Evolutionary conservation across 2,329 filamentous ascomycete species (phyloP).

Genomic region (Colletotrichum chrysophilum): DNA sequence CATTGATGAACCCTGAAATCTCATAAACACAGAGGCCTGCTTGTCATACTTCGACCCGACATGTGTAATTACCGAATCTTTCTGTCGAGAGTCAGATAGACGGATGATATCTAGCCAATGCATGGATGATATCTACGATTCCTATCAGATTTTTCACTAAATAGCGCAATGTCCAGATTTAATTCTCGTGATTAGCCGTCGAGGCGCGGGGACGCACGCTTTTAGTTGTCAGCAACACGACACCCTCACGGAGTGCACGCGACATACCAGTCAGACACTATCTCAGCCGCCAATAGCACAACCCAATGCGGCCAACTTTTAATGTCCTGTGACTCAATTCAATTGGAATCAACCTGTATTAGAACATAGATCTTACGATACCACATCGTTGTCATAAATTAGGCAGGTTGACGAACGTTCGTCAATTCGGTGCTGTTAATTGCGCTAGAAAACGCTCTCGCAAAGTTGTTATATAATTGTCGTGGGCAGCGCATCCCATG

Average conservation of each 20-base stretch:
- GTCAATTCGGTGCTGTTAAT: neutral
- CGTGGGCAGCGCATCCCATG: neutral
- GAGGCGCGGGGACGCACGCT: neutral
- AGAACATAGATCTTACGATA: neutral
- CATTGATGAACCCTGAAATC: neutral
- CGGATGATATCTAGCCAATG: neutral
- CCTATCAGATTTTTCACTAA: neutral
- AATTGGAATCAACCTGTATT: neutral
- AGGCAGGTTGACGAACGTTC: neutral
- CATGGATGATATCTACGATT: neutral
- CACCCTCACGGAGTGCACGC: neutral
- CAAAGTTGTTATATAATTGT: neutral
- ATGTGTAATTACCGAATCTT: neutral
- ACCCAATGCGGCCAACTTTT: neutral
- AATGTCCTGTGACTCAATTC: neutral
- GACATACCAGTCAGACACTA: neutral
- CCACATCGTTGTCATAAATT: neutral
- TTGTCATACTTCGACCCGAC: neutral
- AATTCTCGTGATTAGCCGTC: neutral
- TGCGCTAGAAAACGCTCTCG: neutral
- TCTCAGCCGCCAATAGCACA: neutral
- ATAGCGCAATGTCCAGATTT: neutral
- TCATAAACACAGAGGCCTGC: neutral
- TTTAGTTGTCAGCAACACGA: neutral
- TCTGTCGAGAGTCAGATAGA: neutral